These are phyloP conservation scores for Candida ovalis DNA, from an alignment of 805 yeast genomes.

Conservation along the genomic window DNA sequence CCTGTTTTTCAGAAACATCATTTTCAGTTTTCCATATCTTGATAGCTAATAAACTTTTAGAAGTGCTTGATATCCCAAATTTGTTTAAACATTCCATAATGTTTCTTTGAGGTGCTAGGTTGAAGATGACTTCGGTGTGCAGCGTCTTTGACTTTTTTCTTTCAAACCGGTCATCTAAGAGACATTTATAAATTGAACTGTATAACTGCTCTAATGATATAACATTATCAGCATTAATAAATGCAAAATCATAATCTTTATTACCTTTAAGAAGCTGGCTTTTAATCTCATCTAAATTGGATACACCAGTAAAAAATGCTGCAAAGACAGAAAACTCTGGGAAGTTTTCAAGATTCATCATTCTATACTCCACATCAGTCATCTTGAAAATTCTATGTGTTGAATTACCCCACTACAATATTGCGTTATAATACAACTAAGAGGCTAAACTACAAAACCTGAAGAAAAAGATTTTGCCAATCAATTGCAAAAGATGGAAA, in stretches of 20 bases:
- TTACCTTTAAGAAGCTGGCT: conserved; percentile 42
- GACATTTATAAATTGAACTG: conserved; percentile 57
- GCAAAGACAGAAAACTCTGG: conserved; percentile 19
- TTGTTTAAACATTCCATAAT: conserved; percentile 66
- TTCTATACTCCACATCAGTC: conserved; percentile 3
- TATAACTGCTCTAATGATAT: conserved; percentile 59
- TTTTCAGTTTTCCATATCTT: conserved; percentile 36
- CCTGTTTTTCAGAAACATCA: conserved; percentile 9
- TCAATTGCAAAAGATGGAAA: background rate
- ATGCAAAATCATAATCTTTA: conserved; percentile 53
- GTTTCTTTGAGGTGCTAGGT: conserved; percentile 66
- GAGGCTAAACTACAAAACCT: too few species aligned
- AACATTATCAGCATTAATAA: conserved; percentile 57
- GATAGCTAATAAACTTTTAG: conserved; percentile 46
- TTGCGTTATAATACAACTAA: background rate
- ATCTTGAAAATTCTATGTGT: background rate
- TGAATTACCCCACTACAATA: background rate
- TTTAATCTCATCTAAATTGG: conserved; percentile 42
- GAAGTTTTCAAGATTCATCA: conserved; percentile 18
- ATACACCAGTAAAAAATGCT: conserved; percentile 42
- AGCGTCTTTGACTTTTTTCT: conserved; percentile 58
- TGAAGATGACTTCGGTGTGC: conserved; percentile 69
- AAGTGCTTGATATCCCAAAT: conserved; percentile 61
- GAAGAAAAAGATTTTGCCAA: too few species aligned
- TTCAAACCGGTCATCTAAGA: conserved; percentile 46